phyloP scores from a whole-genome alignment of 2,329 filamentous ascomycete species.

The Xylariaceae sp. region DNA sequence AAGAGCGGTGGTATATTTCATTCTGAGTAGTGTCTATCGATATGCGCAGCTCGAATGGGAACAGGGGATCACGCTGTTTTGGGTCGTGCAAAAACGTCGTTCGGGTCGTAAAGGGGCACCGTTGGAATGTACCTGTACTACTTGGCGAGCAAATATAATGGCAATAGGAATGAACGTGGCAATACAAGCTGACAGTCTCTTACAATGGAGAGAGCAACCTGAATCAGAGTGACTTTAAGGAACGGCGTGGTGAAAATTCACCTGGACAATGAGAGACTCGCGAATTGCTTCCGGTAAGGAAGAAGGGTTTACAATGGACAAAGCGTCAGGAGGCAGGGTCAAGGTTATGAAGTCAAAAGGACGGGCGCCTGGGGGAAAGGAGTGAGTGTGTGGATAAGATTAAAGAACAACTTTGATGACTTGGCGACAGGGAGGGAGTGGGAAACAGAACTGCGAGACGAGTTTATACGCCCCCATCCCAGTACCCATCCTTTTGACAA shows the following conservation, averaged over 20 bases:
- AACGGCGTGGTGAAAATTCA: slow-evolving; percentile 41
- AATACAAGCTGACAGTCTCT: slow-evolving; percentile 23
- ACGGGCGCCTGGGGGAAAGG: slow-evolving; percentile 15
- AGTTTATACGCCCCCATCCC: slow-evolving; percentile 17
- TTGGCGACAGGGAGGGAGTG: slow-evolving; percentile 29
- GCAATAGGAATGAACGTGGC: slow-evolving; percentile 32
- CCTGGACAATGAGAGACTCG: slow-evolving; percentile 41
- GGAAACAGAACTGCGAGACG: slow-evolving; percentile 26
- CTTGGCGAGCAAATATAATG: slow-evolving; percentile 9
- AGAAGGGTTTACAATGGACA: slow-evolving; percentile 30
- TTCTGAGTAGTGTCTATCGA: slow-evolving; percentile 22
- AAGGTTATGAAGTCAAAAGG: slow-evolving; percentile 18
- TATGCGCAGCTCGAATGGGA: not conserved
- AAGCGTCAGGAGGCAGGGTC: slow-evolving; percentile 26
- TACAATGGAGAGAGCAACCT: slow-evolving; percentile 24
- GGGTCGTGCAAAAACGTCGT: slow-evolving; percentile 1
- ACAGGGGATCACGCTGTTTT: slow-evolving; percentile 5
- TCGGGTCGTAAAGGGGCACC: slow-evolving; percentile 2
- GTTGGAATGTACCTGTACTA: slow-evolving; percentile 17
- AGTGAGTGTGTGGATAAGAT: slow-evolving; percentile 30
- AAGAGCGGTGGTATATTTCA: slow-evolving; percentile 36
- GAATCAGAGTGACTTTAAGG: slow-evolving; percentile 33
- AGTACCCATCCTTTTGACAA: not conserved
- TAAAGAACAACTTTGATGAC: slow-evolving; percentile 27
- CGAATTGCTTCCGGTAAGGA: slow-evolving; percentile 36